Evolutionary conservation across 306 rosid genomes (phyloP).

Genomic region (Prunus campanulata): DNA sequence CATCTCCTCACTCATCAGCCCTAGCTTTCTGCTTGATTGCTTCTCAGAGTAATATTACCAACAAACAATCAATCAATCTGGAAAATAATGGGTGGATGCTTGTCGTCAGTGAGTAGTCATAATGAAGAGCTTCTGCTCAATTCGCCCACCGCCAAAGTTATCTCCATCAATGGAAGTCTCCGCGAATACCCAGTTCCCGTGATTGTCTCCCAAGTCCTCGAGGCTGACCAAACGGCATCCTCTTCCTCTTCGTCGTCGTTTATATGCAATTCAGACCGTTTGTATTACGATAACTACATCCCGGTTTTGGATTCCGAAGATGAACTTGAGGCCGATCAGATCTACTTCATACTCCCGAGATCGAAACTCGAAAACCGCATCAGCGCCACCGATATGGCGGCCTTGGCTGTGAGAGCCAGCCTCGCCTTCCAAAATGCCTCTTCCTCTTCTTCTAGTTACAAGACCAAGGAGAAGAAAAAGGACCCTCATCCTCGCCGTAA

Average conservation of each 20-base stretch:
- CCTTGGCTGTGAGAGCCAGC: constrained; percentile 52
- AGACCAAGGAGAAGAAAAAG: neutral
- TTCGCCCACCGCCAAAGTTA: constrained; percentile 23
- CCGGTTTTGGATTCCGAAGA: constrained; percentile 25
- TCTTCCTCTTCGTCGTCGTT: constrained; percentile 15
- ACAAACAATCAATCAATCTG: neutral
- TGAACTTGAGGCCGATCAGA: constrained; percentile 29
- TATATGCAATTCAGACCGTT: constrained; percentile 40
- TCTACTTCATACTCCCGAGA: constrained; percentile 43
- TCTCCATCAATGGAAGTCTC: constrained; percentile 31
- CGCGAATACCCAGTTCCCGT: constrained; percentile 33
- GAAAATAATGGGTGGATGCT: constrained; percentile 40
- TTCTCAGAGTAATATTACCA: no score
- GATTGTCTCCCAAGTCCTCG: constrained; percentile 37
- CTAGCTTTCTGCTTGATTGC: no score
- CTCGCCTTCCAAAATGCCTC: constrained; percentile 30
- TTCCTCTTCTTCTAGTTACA: neutral
- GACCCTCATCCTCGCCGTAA: neutral
- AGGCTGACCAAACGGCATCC: constrained; percentile 2
- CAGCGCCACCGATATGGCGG: constrained; percentile 46
- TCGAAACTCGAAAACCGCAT: constrained; percentile 25
- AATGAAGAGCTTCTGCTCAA: neutral
- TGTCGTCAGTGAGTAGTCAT: constrained; percentile 1
- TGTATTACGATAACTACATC: constrained; percentile 29
- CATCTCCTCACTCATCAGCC: no score